These are phyloP conservation scores for Hypoxylon sp. DNA, from an alignment of 2,329 filamentous ascomycete species.

Conservation along the genomic window DNA sequence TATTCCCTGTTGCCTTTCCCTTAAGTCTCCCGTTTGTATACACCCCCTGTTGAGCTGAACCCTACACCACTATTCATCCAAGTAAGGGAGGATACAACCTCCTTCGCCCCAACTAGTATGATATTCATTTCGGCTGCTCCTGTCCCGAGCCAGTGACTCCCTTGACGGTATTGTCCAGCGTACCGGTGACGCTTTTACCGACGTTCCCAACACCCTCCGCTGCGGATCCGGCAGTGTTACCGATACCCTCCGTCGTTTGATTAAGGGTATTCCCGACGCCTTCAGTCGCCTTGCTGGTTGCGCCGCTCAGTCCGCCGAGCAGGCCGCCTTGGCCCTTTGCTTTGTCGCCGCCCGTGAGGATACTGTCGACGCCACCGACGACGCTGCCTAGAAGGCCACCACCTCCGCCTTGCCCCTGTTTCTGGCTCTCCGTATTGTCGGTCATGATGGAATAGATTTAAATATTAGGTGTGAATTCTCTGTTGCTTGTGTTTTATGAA, in stretches of 20 bases:
- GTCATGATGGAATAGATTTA: constrained; percentile 28
- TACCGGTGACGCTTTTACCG: constrained; percentile 49
- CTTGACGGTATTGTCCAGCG: constrained; percentile 49
- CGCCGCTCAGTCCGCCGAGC: constrained; percentile 53
- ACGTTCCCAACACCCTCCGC: constrained; percentile 56
- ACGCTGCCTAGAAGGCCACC: constrained; percentile 56
- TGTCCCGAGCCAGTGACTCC: constrained; percentile 44
- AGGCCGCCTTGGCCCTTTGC: constrained; percentile 58
- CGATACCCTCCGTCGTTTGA: constrained; percentile 46
- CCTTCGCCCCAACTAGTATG: neutral
- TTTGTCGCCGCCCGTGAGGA: constrained; percentile 58
- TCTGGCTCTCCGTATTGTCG: constrained; percentile 30
- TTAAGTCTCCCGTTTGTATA: neutral
- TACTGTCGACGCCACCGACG: constrained; percentile 56
- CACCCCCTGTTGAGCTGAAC: neutral
- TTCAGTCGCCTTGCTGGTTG: constrained; percentile 55
- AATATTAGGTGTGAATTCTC: neutral
- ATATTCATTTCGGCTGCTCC: constrained; percentile 20
- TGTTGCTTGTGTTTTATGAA: neutral
- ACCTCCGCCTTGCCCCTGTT: constrained; percentile 26
- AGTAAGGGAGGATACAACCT: neutral
- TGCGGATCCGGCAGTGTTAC: constrained; percentile 48
- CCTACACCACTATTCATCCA: neutral
- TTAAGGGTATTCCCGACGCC: constrained; percentile 48
- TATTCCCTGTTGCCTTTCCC: neutral